Evolutionary conservation across 345 rosid species (phyloP).

Genomic region (Citrus hindsii): DNA sequence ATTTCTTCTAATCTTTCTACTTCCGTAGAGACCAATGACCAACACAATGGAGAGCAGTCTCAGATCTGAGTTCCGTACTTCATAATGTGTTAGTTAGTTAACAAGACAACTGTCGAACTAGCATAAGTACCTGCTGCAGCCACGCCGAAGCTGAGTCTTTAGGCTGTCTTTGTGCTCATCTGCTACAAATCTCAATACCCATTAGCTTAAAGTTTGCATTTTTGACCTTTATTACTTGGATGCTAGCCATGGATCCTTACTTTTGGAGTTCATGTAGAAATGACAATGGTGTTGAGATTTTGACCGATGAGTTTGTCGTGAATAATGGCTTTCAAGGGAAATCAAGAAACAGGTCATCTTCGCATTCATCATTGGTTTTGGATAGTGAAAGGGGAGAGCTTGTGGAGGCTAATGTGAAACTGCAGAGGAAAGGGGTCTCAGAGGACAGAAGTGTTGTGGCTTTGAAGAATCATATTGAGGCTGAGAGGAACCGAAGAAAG

Average conservation of each 20-base stretch:
- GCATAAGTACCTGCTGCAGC: not conserved
- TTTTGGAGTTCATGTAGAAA: not conserved
- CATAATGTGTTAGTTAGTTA: too few species aligned
- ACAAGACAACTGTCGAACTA: not conserved
- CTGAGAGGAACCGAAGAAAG: slow-evolving; percentile 52
- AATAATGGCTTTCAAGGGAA: not conserved
- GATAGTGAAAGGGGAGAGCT: slow-evolving; percentile 48
- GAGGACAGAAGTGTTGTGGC: slow-evolving; percentile 40
- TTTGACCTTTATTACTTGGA: not conserved
- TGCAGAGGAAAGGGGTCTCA: slow-evolving; percentile 22
- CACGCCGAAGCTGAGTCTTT: not conserved
- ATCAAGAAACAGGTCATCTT: slow-evolving; percentile 14
- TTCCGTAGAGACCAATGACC: too few species aligned
- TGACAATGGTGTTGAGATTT: not conserved
- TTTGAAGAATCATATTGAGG: slow-evolving; percentile 54
- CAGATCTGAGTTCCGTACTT: too few species aligned
- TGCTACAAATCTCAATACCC: not conserved
- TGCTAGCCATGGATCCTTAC: slow-evolving; percentile 5
- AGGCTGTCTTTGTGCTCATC: not conserved
- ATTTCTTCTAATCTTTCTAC: too few species aligned
- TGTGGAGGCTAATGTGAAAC: slow-evolving; percentile 28
- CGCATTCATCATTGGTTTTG: slow-evolving; percentile 29
- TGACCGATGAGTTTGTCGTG: slow-evolving; percentile 5
- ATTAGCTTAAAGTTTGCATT: not conserved
- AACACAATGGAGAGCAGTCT: too few species aligned